Evolutionary conservation across 1,139 yeast genomes (phyloP).

Genomic region (Hanseniaspora sp.): DNA sequence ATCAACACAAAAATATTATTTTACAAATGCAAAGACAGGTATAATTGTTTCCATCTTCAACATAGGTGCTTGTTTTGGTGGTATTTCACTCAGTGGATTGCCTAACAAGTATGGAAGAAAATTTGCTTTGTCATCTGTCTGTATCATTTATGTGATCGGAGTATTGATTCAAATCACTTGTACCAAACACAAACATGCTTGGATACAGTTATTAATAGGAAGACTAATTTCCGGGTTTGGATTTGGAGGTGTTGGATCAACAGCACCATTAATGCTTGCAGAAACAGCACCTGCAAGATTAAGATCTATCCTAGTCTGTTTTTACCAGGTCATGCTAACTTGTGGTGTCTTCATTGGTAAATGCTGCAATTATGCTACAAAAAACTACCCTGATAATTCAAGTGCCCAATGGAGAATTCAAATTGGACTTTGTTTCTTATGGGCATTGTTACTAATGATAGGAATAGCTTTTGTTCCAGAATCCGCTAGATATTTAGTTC

Average conservation of each 20-base stretch:
- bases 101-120: slow-evolving; percentile 57
- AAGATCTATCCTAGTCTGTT: slow-evolving; percentile 59
- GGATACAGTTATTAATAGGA: slow-evolving; percentile 51
- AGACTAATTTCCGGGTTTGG: slow-evolving; percentile 56
- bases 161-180: slow-evolving; percentile 53
- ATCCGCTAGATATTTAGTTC: slow-evolving; percentile 62
- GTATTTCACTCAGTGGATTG: slow-evolving; percentile 43
- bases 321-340: slow-evolving; percentile 57
- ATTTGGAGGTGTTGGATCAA: slow-evolving; percentile 53
- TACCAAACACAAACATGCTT: slow-evolving; percentile 28
- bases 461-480: slow-evolving; percentile 68
- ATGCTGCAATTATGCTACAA: slow-evolving; percentile 50
- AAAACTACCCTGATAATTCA: slow-evolving; percentile 31
- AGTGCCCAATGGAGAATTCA: slow-evolving; percentile 57
- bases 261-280: slow-evolving; percentile 53
- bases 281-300: slow-evolving; percentile 58
- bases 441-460: slow-evolving; percentile 34
- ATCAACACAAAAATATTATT: slow-evolving; percentile 31
- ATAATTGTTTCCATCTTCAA: slow-evolving; percentile 57
- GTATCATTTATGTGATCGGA: slow-evolving; percentile 52
- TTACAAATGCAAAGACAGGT: slow-evolving; percentile 49
- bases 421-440: slow-evolving; percentile 41
- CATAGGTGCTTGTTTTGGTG: slow-evolving; percentile 64
- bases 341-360: slow-evolving; percentile 54
- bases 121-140: slow-evolving; percentile 44